Base-by-base conservation (phyloP, 164 flowering plant genomes). In the Malania oleifera region DNA sequence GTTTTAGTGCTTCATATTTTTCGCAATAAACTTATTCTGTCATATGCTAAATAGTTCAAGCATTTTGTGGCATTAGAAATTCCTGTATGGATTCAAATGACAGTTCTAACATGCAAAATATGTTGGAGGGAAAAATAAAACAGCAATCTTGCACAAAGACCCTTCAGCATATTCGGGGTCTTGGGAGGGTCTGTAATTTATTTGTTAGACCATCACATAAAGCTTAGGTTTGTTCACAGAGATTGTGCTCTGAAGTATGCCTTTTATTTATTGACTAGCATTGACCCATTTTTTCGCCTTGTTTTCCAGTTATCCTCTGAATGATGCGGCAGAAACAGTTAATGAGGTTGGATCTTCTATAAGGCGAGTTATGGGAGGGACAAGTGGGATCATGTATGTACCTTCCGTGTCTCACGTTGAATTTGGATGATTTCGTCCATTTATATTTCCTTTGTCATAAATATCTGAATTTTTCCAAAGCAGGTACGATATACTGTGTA, bases 361-460 rank as follows among this genome's bases (percentile, higher is more conserved):
- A 58, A 67, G 82, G 68, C 80, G 89, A 80, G 89, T 81, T 31
- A 93, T 89, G 98, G 98, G 98, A 67, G 97, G 98, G 68, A 89
- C 97, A 49, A 93, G 98, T 73, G 98, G 98, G 44, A 83, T 89
- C 75, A 52, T 93, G 97, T 93, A 85, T 25, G 22, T 45, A 7
- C 60, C 61, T 58, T 18, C 34, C 23, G 31, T 28, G 24, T 24
- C 3, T 35, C 0, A 49, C 29, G 59, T 31, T 44, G 8, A 8
- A 1, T 25, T 59, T 58, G 20, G 15, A 38, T 18, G 47, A 26
- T 1, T 53, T 70, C 66, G 17, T 15, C 50, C 29, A 14, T 54
- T 25, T 25, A 44, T 34, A 17, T 14, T 39, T 43, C 18, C 5
- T 15, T 34, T 24, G 20, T 56, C 7, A 26, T 40, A 1, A 55